Conservation (phyloP, 257 asterid species). For the Ilex aquifolium region DNA sequence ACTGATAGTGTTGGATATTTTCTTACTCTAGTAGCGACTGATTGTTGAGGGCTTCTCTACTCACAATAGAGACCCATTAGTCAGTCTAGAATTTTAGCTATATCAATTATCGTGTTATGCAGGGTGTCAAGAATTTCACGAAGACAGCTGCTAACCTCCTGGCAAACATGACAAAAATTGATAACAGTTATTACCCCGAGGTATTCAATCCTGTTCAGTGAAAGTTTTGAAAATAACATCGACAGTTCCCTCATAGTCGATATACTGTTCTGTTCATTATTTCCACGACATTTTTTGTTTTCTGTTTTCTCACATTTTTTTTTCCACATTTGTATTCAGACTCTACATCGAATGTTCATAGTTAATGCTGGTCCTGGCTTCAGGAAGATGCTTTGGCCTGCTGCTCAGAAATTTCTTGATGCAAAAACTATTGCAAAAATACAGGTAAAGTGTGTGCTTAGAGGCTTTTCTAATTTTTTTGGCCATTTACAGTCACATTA, state of each 20-base stretch:
- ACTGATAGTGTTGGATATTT: too few relatives aligned
- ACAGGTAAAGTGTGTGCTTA: slow-evolving; percentile 37
- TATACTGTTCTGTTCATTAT: neutral
- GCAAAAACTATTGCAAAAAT: slow-evolving; percentile 73
- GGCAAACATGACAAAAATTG: slow-evolving; percentile 81
- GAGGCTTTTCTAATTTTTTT: neutral
- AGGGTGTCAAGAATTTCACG: slow-evolving; percentile 84
- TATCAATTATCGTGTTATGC: slow-evolving; percentile 8
- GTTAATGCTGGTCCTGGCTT: slow-evolving; percentile 94
- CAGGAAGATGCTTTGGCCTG: slow-evolving; percentile 93
- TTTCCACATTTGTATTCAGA: slow-evolving; percentile 38
- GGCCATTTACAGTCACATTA: slow-evolving; percentile 7
- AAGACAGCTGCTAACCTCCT: slow-evolving; percentile 65
- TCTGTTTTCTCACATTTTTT: neutral
- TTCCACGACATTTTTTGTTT: neutral
- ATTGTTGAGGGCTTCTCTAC: too few relatives aligned
- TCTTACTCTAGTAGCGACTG: neutral
- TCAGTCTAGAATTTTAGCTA: too few relatives aligned
- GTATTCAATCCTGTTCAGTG: slow-evolving; percentile 24
- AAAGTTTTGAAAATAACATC: neutral
- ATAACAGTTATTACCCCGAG: slow-evolving; percentile 83
- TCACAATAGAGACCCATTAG: too few relatives aligned
- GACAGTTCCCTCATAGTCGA: neutral
- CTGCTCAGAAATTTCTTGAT: slow-evolving; percentile 85
- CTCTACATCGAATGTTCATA: slow-evolving; percentile 80